These are phyloP conservation scores for Coemansia sp. DNA, from an alignment of 192 early-diverging fungal genomes.

Conservation along the genomic window DNA sequence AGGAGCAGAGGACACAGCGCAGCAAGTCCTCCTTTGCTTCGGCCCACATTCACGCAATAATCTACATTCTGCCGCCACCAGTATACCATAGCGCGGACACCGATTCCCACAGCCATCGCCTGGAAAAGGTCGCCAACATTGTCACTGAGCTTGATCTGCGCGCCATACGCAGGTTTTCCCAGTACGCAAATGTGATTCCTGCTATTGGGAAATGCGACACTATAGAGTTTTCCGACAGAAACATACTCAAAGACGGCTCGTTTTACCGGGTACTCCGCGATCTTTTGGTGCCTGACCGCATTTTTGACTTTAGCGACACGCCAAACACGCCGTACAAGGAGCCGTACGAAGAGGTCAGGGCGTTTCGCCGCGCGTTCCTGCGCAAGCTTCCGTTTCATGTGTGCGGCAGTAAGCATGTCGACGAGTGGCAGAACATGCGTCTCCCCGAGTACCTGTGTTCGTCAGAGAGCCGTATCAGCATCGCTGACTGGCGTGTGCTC, in stretches of 20 bases:
- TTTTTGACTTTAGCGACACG: slow-evolving; percentile 39
- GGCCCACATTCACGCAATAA: slow-evolving; percentile 32
- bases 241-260: slow-evolving; percentile 19
- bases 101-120: slow-evolving; percentile 32
- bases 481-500: slow-evolving; percentile 42
- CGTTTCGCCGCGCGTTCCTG: slow-evolving; percentile 7
- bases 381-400: slow-evolving; percentile 25
- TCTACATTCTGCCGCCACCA: slow-evolving; percentile 47
- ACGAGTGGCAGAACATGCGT: slow-evolving; percentile 49
- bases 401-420: slow-evolving; percentile 44
- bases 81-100: slow-evolving; percentile 31
- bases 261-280: slow-evolving; percentile 21
- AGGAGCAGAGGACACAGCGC: slow-evolving; percentile 31
- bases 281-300: slow-evolving; percentile 17
- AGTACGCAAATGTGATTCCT: slow-evolving; percentile 36
- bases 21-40: slow-evolving; percentile 3
- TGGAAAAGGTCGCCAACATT: slow-evolving; percentile 26
- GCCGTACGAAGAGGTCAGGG: slow-evolving; percentile 5
- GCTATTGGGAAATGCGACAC: slow-evolving; percentile 51
- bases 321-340: slow-evolving; percentile 19
- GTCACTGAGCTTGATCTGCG: slow-evolving; percentile 23
- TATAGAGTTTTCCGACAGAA: slow-evolving; percentile 30
- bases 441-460: slow-evolving; percentile 31
- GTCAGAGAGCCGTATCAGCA: slow-evolving; percentile 20
- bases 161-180: slow-evolving; percentile 31